A percentile compares a stretch with the other conserved stretches of the same genome.
Evolutionary conservation across 768 basidiomycete genomes (phyloP).

Genomic region (Pholiota microspora): DNA sequence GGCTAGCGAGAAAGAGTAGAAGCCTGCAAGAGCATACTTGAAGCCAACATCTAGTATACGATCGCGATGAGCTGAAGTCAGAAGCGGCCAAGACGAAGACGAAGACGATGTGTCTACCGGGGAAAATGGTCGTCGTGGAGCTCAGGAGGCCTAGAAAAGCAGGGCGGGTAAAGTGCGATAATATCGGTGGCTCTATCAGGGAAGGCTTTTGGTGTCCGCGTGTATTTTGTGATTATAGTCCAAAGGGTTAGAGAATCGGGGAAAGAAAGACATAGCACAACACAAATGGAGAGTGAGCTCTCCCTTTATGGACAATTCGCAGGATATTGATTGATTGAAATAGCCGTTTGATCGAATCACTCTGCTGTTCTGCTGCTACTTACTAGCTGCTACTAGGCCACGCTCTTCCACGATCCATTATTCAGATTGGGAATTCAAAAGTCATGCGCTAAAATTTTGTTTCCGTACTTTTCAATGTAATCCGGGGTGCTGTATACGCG

Average conservation of each 20-base stretch:
- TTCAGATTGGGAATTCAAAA: neutral
- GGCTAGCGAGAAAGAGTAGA: constrained; percentile 1
- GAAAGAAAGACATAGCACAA: neutral
- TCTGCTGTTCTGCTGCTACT: neutral
- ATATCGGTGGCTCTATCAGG: neutral
- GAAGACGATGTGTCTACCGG: no score
- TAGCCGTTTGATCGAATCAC: neutral
- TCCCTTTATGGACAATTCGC: constrained; percentile 4
- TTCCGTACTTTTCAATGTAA: neutral
- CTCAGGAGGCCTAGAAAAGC: neutral
- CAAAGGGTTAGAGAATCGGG: neutral
- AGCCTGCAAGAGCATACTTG: neutral
- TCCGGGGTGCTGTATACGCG: neutral
- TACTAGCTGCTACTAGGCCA: no score
- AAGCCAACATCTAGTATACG: neutral
- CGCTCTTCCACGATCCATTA: neutral
- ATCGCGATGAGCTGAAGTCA: neutral
- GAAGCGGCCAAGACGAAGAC: no score
- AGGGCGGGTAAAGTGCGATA: neutral
- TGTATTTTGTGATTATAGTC: neutral
- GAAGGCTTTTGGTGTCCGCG: neutral
- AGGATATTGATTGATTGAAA: constrained; percentile 6
- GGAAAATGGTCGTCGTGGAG: no score
- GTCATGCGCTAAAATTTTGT: neutral
- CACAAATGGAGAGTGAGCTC: constrained; percentile 1